Conservation (phyloP, 345 rosid species). For the Citrus maxima region DNA sequence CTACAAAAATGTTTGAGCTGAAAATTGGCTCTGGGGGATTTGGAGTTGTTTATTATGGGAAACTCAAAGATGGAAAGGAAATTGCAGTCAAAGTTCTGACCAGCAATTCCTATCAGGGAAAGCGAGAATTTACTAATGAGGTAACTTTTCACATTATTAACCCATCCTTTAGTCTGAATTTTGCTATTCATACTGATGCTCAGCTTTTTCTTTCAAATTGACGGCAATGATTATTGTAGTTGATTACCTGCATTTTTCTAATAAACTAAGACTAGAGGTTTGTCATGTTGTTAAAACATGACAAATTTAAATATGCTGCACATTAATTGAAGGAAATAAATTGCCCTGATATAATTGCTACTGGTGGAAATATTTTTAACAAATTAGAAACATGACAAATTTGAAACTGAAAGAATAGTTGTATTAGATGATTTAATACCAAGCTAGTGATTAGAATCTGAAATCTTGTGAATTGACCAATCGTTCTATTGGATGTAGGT, state of each 20-base stretch:
- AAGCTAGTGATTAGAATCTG: background rate
- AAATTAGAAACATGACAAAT: background rate
- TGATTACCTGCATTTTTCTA: background rate
- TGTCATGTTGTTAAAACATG: background rate
- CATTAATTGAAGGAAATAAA: background rate
- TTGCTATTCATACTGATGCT: conserved; percentile 4
- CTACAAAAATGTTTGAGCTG: conserved; percentile 71
- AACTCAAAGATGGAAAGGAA: conserved; percentile 82
- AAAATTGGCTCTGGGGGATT: conserved; percentile 98
- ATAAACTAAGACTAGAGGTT: background rate
- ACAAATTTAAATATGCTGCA: background rate
- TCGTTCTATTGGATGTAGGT: conserved; percentile 49
- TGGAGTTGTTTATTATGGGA: conserved; percentile 89
- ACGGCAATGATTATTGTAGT: background rate
- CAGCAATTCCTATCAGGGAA: conserved; percentile 86
- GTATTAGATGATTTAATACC: background rate
- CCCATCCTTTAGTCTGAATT: background rate
- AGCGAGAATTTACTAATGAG: conserved; percentile 94
- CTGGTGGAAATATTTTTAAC: background rate
- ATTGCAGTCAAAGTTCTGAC: conserved; percentile 87
- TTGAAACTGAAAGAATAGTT: background rate
- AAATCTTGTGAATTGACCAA: conserved; percentile 4
- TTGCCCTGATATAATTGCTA: background rate
- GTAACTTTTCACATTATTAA: conserved; percentile 30
- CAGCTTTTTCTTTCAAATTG: background rate